A percentile compares a stretch with the other conserved stretches of the same genome.
Evolutionary conservation across 2,329 filamentous ascomycete species (phyloP).

Genomic region (Alternaria arborescens): DNA sequence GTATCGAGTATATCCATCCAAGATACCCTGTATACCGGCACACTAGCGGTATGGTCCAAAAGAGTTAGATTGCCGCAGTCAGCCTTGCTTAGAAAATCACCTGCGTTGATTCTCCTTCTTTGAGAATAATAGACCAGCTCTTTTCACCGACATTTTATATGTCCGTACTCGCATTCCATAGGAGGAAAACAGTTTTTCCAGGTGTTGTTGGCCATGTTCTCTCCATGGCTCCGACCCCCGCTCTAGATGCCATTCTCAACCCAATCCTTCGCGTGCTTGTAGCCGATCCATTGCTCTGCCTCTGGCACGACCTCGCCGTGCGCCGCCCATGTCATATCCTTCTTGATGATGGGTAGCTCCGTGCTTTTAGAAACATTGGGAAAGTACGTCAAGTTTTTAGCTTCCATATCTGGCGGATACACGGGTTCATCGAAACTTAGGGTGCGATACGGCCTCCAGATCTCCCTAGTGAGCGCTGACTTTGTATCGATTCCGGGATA

Average conservation of each 20-base stretch:
- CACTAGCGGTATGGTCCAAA: too few species aligned
- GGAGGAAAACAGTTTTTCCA: background rate
- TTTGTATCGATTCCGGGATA: too few species aligned
- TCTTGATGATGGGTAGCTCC: background rate
- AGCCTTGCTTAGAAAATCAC: background rate
- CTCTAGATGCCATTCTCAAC: background rate
- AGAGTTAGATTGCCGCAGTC: background rate
- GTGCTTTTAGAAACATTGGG: background rate
- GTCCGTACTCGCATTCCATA: background rate
- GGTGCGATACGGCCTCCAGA: too few species aligned
- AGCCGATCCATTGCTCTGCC: background rate
- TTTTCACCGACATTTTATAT: background rate
- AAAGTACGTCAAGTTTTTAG: background rate
- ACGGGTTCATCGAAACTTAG: background rate
- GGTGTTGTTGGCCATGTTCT: background rate
- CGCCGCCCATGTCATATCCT: background rate
- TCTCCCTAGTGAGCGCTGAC: too few species aligned
- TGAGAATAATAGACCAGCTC: background rate
- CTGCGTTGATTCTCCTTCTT: background rate
- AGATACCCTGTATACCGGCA: too few species aligned
- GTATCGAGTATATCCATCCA: too few species aligned
- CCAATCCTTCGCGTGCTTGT: background rate
- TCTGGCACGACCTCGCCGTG: background rate
- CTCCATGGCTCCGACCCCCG: accelerated
- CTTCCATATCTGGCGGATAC: background rate